Conservation (phyloP, 1,284 basidiomycete genomes). For the Apiotrichum siamense region DNA sequence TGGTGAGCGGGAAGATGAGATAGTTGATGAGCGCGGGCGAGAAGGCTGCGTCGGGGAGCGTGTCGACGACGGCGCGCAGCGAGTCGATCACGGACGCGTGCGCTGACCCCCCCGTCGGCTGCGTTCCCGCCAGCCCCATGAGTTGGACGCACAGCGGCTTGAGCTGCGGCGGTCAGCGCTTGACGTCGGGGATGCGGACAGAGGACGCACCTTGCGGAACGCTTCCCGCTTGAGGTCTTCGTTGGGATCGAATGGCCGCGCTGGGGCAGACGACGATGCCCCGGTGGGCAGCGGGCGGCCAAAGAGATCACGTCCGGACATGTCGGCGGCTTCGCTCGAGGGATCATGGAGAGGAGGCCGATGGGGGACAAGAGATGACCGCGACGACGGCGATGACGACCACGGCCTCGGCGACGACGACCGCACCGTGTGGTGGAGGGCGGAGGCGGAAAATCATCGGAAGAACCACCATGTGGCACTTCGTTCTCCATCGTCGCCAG, state of each 20-base stretch:
- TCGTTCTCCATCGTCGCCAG: no score
- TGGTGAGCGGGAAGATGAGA: slow-evolving; percentile 75
- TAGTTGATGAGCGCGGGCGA: slow-evolving; percentile 68
- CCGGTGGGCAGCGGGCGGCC: slow-evolving; percentile 10
- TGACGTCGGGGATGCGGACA: neutral
- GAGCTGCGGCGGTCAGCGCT: slow-evolving; percentile 61
- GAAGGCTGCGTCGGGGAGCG: slow-evolving; percentile 50
- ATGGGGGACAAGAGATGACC: no score
- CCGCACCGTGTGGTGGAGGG: no score
- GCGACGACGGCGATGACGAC: no score
- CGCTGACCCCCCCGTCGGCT: slow-evolving; percentile 53
- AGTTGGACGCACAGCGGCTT: slow-evolving; percentile 73
- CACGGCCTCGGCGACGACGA: neutral
- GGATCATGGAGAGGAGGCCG: no score
- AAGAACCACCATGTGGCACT: no score
- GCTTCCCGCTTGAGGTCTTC: slow-evolving; percentile 30
- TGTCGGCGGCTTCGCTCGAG: no score
- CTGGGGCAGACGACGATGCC: neutral
- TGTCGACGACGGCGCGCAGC: slow-evolving; percentile 53
- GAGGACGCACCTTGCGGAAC: slow-evolving; percentile 32
- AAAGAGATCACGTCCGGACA: slow-evolving; percentile 17
- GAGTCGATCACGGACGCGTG: slow-evolving; percentile 55
- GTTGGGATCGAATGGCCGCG: neutral
- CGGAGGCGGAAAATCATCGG: no score
- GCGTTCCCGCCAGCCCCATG: slow-evolving; percentile 59